Base-by-base conservation (phyloP, 805 yeast species). In the Saccharomycopsis selenospora region DNA sequence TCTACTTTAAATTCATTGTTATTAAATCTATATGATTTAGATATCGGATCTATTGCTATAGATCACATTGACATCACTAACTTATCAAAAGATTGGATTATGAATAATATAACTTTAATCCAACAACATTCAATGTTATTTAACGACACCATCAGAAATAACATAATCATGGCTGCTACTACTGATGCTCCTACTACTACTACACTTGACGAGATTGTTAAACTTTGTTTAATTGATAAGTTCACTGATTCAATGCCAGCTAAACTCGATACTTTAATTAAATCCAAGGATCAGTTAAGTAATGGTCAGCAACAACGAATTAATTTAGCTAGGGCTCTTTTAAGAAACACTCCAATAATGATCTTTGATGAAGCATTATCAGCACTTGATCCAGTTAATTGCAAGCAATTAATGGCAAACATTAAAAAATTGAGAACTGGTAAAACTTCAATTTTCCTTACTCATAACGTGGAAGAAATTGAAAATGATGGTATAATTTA, bases 301-400 rank as follows among this genome's bases (percentile, higher is more conserved):
- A 98, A 98, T 3, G 99, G 99, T 0, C 96, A 93, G 61, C 76
- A 73, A 48, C 99, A 93, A 64, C 69, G 90, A 52, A 70, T 93
- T 2, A 84, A 91, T 0, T 58, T 93, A 25, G 96, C 98, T 0
- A 71, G 97, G 47, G 97, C 97, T 0, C 71, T 71, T 48, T 50
- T 89, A 3, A 71, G 87, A 53, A 75, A 93, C 58, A 64, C 95
- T 0, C 86, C 90, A 0, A 73, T 93, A 3, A 65, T 91, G 51
- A 74, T 93, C 2, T 66, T 90, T 24, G 99, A 93, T 66, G 99
- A 93, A 61, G 76, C 93, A 3, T 67, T 86, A 2, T 82, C 93
- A 43, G 96, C 96, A 0, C 65, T 93, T 48, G 97, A 93, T 61
- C 60, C 65, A 2, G 57, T 56, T 0, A 72, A 73, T 40, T 71